Evolutionary conservation across 2,329 filamentous ascomycete genomes (phyloP).

Genomic region (Nothopassalora personata): DNA sequence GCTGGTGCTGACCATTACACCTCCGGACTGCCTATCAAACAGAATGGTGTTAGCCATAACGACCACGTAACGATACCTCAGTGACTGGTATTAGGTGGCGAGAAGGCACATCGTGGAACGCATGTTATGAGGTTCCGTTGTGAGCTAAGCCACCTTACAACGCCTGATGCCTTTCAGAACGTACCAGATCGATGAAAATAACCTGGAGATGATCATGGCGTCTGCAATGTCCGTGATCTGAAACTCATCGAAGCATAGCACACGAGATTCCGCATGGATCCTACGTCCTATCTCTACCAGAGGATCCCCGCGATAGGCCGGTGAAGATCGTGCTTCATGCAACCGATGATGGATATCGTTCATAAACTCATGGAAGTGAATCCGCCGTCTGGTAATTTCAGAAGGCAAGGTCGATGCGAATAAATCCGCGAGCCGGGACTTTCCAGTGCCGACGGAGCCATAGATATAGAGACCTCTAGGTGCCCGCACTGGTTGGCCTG

Average conservation of each 20-base stretch:
- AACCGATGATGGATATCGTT: slow-evolving; percentile 61
- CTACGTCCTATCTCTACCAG: slow-evolving; percentile 66
- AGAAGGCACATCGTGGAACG: too few species aligned
- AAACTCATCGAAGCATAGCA: slow-evolving; percentile 75
- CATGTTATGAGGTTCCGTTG: too few species aligned
- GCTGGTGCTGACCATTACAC: slow-evolving; percentile 69
- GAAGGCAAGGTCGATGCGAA: slow-evolving; percentile 64
- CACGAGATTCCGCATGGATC: slow-evolving; percentile 63
- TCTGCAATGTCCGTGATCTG: slow-evolving; percentile 73
- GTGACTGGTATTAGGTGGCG: too few species aligned
- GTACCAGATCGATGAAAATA: slow-evolving; percentile 66
- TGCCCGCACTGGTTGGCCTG: neutral
- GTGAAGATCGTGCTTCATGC: slow-evolving; percentile 23
- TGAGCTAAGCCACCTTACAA: too few species aligned
- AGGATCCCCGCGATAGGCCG: slow-evolving; percentile 51
- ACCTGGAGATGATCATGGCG: slow-evolving; percentile 68
- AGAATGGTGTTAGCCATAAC: too few species aligned
- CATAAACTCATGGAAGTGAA: slow-evolving; percentile 82
- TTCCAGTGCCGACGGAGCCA: slow-evolving; percentile 72
- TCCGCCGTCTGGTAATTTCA: slow-evolving; percentile 44
- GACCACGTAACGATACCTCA: too few species aligned
- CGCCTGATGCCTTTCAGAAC: too few species aligned
- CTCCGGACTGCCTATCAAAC: slow-evolving; percentile 54
- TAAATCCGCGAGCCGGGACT: slow-evolving; percentile 70
- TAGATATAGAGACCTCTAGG: slow-evolving; percentile 61